A percentile compares a stretch with the other conserved stretches of the same genome.
phyloP scores from a whole-genome alignment of 2,329 filamentous ascomycete genomes.

The Tolypocladium ovalisporum region DNA sequence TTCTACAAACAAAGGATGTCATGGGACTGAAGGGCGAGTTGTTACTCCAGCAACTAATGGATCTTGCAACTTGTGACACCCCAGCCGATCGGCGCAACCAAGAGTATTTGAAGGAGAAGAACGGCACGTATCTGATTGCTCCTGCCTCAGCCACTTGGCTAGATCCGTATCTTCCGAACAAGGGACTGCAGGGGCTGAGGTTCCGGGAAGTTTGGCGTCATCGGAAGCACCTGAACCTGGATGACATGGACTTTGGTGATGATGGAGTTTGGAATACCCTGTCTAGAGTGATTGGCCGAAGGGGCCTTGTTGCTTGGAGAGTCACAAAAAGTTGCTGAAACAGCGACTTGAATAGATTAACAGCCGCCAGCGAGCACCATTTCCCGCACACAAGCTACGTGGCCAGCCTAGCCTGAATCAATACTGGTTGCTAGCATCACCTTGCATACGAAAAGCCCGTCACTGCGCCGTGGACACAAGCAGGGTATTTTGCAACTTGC shows the following conservation, averaged over 20 bases:
- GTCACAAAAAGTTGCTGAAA: conserved; percentile 49
- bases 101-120: conserved; percentile 49
- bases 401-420: too few species aligned
- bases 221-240: conserved; percentile 59
- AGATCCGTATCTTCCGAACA: conserved; percentile 50
- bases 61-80: conserved; percentile 52
- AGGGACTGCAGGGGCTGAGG: conserved; percentile 45
- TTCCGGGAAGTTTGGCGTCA: conserved; percentile 64
- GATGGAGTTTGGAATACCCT: conserved; percentile 67
- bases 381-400: background rate
- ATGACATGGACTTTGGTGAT: conserved; percentile 69
- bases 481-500: background rate
- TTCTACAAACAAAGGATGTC: conserved; percentile 59
- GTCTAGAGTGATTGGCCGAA: conserved; percentile 51
- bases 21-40: conserved; percentile 57
- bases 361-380: background rate
- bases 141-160: conserved; percentile 62
- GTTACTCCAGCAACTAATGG: conserved; percentile 47
- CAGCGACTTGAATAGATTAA: background rate
- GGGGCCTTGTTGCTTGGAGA: conserved; percentile 52
- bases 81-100: conserved; percentile 42
- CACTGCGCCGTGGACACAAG: background rate
- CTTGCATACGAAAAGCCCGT: background rate
- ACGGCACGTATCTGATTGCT: conserved; percentile 60
- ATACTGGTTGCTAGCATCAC: background rate